These are phyloP conservation scores for Kuraishia capsulata DNA, from an alignment of 805 yeast species.

Conservation along the genomic window DNA sequence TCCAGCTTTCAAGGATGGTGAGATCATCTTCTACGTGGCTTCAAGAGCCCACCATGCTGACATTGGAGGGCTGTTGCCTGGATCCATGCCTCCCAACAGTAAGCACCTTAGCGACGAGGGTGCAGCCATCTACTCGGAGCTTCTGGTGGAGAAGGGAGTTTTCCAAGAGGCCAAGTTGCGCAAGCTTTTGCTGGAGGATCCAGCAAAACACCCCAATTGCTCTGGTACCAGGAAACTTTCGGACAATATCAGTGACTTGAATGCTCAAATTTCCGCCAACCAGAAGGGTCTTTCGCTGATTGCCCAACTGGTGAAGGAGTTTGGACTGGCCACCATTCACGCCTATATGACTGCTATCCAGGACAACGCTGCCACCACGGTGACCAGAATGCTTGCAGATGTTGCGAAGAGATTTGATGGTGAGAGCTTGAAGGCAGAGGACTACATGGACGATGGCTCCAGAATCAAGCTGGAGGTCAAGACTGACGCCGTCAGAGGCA, in stretches of 20 bases:
- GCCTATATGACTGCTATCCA: slow-evolving; percentile 79
- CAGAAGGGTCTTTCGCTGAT: slow-evolving; percentile 72
- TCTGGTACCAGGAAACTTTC: slow-evolving; percentile 79
- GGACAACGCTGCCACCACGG: slow-evolving; percentile 66
- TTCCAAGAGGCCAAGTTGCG: slow-evolving; percentile 70
- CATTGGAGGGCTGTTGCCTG: slow-evolving; percentile 87
- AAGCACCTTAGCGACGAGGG: slow-evolving; percentile 85
- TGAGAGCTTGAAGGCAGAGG: slow-evolving; percentile 39
- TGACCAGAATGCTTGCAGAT: slow-evolving; percentile 40
- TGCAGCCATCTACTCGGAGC: slow-evolving; percentile 73
- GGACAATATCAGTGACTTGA: slow-evolving; percentile 78
- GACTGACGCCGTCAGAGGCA: slow-evolving; percentile 39
- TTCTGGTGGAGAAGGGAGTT: slow-evolving; percentile 59
- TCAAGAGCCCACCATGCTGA: slow-evolving; percentile 96
- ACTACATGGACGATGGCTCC: slow-evolving; percentile 79
- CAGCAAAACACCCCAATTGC: slow-evolving; percentile 77
- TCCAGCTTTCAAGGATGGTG: slow-evolving; percentile 62
- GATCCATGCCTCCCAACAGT: slow-evolving; percentile 92
- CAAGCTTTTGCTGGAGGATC: slow-evolving; percentile 55
- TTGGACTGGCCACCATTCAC: slow-evolving; percentile 47
- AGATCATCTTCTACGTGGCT: slow-evolving; percentile 79
- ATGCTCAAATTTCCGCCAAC: slow-evolving; percentile 85
- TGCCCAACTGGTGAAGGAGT: slow-evolving; percentile 50
- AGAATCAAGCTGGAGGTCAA: slow-evolving; percentile 43
- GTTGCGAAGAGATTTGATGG: slow-evolving; percentile 32